A percentile compares a stretch with the other conserved stretches of the same genome.
Evolutionary conservation across 1,284 basidiomycete genomes (phyloP).

Genomic region (Rhizoctonia solani): DNA sequence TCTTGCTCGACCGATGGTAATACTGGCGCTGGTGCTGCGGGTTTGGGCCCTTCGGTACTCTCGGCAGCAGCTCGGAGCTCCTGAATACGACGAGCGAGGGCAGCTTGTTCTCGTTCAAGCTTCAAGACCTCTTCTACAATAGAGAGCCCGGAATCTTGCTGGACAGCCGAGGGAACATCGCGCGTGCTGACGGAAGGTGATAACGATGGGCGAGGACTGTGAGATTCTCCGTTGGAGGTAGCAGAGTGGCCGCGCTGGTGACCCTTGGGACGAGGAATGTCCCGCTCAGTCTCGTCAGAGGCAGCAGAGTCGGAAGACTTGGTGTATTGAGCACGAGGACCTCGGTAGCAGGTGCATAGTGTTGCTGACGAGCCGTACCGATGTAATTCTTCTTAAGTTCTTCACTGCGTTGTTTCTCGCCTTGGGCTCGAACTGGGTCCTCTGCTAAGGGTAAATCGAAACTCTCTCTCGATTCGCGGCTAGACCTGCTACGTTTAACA

Average conservation of each 20-base stretch:
- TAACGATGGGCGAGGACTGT: background rate
- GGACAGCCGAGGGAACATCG: background rate
- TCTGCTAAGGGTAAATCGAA: background rate
- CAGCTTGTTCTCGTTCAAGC: slow-evolving; percentile 25
- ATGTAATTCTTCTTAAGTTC: background rate
- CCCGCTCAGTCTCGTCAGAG: background rate
- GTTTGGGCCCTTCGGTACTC: too few relatives aligned
- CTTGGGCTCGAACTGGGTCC: background rate
- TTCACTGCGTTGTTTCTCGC: background rate
- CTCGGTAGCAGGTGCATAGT: background rate
- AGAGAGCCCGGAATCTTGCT: background rate
- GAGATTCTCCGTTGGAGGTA: background rate
- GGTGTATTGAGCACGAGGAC: background rate
- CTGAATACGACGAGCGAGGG: slow-evolving; percentile 19
- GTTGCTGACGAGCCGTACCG: background rate
- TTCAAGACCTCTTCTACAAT: slow-evolving; percentile 8
- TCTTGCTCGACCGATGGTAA: background rate
- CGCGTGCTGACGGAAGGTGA: background rate
- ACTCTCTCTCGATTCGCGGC: slow-evolving; percentile 17
- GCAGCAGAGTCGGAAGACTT: background rate
- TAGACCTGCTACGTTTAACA: background rate
- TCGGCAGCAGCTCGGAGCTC: slow-evolving; percentile 22
- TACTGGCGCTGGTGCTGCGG: too few relatives aligned
- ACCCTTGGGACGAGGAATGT: background rate
- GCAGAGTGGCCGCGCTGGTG: background rate